Evolutionary conservation across 352 stramenopile species (phyloP).

Genomic region (Thalassiosira ordinaria): DNA sequence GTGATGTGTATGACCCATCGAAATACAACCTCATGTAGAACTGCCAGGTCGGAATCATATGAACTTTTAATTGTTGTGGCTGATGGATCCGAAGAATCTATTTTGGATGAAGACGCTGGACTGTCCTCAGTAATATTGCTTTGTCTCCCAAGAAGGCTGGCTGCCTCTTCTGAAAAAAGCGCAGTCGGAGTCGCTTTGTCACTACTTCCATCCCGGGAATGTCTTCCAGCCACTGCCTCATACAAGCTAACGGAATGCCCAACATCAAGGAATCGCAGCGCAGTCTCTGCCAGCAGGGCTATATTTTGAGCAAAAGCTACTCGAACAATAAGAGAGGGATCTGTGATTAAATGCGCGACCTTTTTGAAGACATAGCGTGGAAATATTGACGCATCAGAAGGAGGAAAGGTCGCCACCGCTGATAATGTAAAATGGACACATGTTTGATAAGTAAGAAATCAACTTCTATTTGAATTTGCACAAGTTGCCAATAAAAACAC

Average conservation of each 20-base stretch:
- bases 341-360: slow-evolving; percentile 89
- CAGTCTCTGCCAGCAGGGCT: slow-evolving; percentile 91
- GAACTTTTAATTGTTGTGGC: slow-evolving; percentile 77
- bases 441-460: background rate
- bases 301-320: slow-evolving; percentile 95
- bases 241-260: slow-evolving; percentile 78
- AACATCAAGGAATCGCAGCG: slow-evolving; percentile 93
- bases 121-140: background rate
- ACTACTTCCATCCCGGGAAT: slow-evolving; percentile 70
- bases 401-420: slow-evolving; percentile 91
- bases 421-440: background rate
- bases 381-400: slow-evolving; percentile 96
- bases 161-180: slow-evolving; percentile 74
- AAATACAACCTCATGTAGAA: slow-evolving; percentile 92
- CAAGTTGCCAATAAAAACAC: background rate
- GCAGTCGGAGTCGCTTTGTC: slow-evolving; percentile 19
- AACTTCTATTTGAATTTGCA: too few species aligned
- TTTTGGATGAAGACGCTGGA: slow-evolving; percentile 24
- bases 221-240: slow-evolving; percentile 80
- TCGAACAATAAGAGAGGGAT: slow-evolving; percentile 92
- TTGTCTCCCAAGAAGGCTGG: slow-evolving; percentile 60
- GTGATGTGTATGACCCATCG: slow-evolving; percentile 94
- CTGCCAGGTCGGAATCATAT: slow-evolving; percentile 92
- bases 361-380: slow-evolving; percentile 95
- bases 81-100: slow-evolving; percentile 3